Base-by-base conservation (phyloP, 2,329 filamentous ascomycete species). In the Trichoderma sp. region DNA sequence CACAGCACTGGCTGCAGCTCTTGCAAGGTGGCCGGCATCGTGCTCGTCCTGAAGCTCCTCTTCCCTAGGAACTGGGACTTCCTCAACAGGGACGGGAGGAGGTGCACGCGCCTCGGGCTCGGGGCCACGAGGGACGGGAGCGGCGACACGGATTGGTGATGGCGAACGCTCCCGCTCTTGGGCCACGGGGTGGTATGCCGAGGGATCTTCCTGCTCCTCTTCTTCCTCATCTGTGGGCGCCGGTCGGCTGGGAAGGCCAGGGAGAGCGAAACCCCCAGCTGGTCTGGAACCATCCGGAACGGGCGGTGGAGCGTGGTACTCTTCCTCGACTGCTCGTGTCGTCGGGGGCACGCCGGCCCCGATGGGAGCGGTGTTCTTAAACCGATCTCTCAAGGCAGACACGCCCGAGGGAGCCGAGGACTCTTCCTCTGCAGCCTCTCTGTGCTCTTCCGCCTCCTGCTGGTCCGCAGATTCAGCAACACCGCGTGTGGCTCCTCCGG, bases 141-240 rank as follows among this genome's bases (percentile, higher is more conserved):
- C 90, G 15, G 94, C 93, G 72, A 98, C 86, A 59, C 91, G 91
- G 70, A 96, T 90, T 7, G 94, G 94, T 1, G 92, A 97, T 56
- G 83, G 81, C 19, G 63, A 65, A 35, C 63, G 63, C 57, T 89
- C 85, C 67, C 86, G 85, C 70, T 84, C 84, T 59, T 80, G 68
- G 22, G 71, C 71, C 34, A 70, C 65, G 42, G 74, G 73, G 57
- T 76, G 67, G 59, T 78, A 78, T 15, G 78, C 76, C 2, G 79
- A 79, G n/a, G 79, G 82, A 71, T 87, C 84, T 61, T 87, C 83
- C 64, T 89, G 86, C 64, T 89, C 86, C 39, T 84, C 81, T 68
- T 89, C 85, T 67, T 89, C 84, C 83, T 87, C 82, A 8, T 86
- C 85, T 12, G 81, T 79, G 29, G 84, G 80, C 52, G 84, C 83